phyloP scores from a whole-genome alignment of 2,329 filamentous ascomycete species.

The Biscogniauxia sp. region DNA sequence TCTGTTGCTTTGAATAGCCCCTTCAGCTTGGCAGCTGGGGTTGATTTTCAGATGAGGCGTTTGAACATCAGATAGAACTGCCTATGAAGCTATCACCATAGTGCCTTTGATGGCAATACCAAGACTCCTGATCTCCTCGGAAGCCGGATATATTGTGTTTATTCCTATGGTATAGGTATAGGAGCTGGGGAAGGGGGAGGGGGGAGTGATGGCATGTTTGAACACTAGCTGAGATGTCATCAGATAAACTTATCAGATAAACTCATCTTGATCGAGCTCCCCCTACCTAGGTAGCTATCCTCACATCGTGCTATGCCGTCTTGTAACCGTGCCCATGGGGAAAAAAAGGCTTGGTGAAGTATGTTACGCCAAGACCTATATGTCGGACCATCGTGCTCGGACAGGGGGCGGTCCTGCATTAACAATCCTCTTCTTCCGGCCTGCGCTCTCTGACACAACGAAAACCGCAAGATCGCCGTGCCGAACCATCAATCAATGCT shows the following conservation, averaged over 20 bases:
- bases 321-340: background rate
- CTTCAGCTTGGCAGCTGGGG: constrained; percentile 11
- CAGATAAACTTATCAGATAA: background rate
- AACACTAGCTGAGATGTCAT: constrained; percentile 2
- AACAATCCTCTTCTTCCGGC: constrained; percentile 8
- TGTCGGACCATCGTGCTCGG: constrained; percentile 3
- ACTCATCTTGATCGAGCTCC: constrained; percentile 13
- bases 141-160: constrained; percentile 10
- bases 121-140: constrained; percentile 29
- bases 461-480: constrained; percentile 21
- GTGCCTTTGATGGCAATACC: constrained; percentile 8
- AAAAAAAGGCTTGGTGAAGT: background rate
- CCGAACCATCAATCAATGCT: constrained; percentile 5
- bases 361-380: constrained; percentile 13
- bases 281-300: constrained; percentile 6
- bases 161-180: background rate
- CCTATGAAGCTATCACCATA: constrained; percentile 2
- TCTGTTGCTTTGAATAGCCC: constrained; percentile 5
- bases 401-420: constrained; percentile 8
- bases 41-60: background rate
- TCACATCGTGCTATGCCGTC: background rate
- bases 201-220: constrained; percentile 10
- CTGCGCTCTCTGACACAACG: constrained; percentile 15
- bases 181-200: background rate
- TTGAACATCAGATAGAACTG: background rate